phyloP scores from a whole-genome alignment of 495 filamentous ascomycete genomes.

The Penicillium arizonense region DNA sequence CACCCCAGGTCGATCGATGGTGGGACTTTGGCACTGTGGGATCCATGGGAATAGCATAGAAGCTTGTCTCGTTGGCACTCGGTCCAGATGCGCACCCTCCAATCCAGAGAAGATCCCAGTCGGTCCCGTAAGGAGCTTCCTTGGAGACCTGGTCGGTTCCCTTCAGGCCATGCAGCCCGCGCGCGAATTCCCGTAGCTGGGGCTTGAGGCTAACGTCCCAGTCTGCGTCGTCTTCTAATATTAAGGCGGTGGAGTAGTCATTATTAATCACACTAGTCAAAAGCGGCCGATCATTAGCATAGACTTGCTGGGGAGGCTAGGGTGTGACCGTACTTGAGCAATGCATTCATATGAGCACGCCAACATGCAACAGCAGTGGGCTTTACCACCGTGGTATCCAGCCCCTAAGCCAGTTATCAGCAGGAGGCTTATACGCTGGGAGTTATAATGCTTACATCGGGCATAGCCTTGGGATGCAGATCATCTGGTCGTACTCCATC shows the following conservation, averaged over 20 bases:
- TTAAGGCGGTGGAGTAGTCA: constrained; percentile 45
- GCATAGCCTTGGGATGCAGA: constrained; percentile 23
- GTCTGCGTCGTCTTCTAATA: constrained; percentile 59
- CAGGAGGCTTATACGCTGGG: background rate
- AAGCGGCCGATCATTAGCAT: background rate
- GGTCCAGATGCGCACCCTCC: constrained; percentile 45
- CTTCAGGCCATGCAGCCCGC: constrained; percentile 25
- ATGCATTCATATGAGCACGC: constrained; percentile 40
- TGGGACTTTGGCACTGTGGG: constrained; percentile 21
- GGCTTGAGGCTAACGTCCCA: constrained; percentile 54
- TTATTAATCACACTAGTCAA: constrained; percentile 37
- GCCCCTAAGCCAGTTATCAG: constrained; percentile 5
- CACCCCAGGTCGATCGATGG: constrained; percentile 15
- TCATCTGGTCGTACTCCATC: constrained; percentile 41
- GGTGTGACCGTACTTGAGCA: constrained; percentile 18
- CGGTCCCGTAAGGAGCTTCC: constrained; percentile 50
- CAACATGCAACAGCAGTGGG: constrained; percentile 28
- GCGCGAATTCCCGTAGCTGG: constrained; percentile 51
- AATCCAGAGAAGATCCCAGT: constrained; percentile 59
- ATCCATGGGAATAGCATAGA: constrained; percentile 32
- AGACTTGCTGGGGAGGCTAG: background rate
- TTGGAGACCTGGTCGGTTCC: constrained; percentile 28
- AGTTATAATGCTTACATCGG: constrained; percentile 7
- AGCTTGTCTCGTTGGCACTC: constrained; percentile 17
- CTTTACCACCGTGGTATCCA: constrained; percentile 2